Evolutionary conservation across 1,139 yeast genomes (phyloP).

Genomic region (Casaregolazyma suthepensis): DNA sequence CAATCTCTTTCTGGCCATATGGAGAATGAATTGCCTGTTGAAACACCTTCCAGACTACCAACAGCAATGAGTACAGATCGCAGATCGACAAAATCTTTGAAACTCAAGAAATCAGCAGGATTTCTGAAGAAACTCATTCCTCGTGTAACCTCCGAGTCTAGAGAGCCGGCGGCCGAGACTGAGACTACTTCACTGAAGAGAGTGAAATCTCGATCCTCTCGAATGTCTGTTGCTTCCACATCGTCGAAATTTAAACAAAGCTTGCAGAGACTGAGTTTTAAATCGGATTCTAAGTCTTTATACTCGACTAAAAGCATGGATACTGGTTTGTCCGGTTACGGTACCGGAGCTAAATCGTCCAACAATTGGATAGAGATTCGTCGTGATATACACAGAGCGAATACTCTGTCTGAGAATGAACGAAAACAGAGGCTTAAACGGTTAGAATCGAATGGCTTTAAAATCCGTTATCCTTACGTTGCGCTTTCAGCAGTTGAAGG

Average conservation of each 20-base stretch:
- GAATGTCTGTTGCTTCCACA: constrained; percentile 20
- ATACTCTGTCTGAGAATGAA: constrained; percentile 64
- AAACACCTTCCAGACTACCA: constrained; percentile 23
- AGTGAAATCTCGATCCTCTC: constrained; percentile 24
- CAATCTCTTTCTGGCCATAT: neutral
- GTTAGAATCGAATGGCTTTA: constrained; percentile 57
- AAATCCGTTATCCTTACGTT: constrained; percentile 58
- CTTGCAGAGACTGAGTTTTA: constrained; percentile 7
- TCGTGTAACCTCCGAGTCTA: constrained; percentile 7
- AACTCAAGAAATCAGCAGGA: constrained; percentile 36
- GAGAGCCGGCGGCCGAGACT: neutral
- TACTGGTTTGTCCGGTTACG: neutral
- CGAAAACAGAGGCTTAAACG: constrained; percentile 63
- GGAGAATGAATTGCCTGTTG: constrained; percentile 7
- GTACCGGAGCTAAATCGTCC: constrained; percentile 8
- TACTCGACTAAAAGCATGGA: constrained; percentile 8
- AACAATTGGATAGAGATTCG: constrained; percentile 44
- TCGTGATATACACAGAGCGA: constrained; percentile 66
- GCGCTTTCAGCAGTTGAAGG: constrained; percentile 24
- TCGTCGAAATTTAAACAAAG: constrained; percentile 16
- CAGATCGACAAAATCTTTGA: constrained; percentile 20
- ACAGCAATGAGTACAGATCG: constrained; percentile 15
- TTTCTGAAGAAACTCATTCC: constrained; percentile 50
- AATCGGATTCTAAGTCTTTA: constrained; percentile 4
- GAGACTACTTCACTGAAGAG: constrained; percentile 14